phyloP scores from a whole-genome alignment of 352 stramenopile genomes.

The Globisporangium barbulae region DNA sequence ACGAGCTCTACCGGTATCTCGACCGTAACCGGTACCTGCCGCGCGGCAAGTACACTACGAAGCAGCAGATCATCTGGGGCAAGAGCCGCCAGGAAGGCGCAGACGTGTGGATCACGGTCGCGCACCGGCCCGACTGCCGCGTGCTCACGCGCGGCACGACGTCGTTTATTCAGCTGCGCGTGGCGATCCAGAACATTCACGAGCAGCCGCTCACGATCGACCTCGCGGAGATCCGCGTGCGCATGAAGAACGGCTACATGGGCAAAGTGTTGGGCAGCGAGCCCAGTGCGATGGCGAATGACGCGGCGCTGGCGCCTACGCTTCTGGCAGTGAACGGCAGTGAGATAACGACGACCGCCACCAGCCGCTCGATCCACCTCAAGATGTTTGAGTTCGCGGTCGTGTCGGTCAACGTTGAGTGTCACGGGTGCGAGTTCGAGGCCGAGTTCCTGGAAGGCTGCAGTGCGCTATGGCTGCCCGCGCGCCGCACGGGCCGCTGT shows the following conservation, averaged over 20 bases:
- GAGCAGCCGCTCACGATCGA: slow-evolving; percentile 52
- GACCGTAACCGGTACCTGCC: slow-evolving; percentile 53
- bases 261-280: slow-evolving; percentile 40
- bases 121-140: slow-evolving; percentile 66
- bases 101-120: slow-evolving; percentile 72
- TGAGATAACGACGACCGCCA: slow-evolving; percentile 22
- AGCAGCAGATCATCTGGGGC: slow-evolving; percentile 70
- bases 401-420: slow-evolving; percentile 57
- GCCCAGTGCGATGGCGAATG: slow-evolving; percentile 9
- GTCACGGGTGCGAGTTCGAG: slow-evolving; percentile 69
- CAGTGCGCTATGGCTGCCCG: slow-evolving; percentile 60
- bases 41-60: slow-evolving; percentile 60
- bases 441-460: slow-evolving; percentile 72
- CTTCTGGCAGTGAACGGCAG: slow-evolving; percentile 59
- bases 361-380: slow-evolving; percentile 33
- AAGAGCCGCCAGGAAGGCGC: slow-evolving; percentile 58
- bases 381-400: slow-evolving; percentile 70
- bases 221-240: slow-evolving; percentile 55
- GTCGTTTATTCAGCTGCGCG: slow-evolving; percentile 58
- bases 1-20: slow-evolving; percentile 61
- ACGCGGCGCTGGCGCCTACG: slow-evolving; percentile 32
- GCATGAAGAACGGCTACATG: slow-evolving; percentile 65
- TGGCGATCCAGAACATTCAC: slow-evolving; percentile 70
- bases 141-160: slow-evolving; percentile 26
- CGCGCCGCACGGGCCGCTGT: slow-evolving; percentile 52